Evolutionary conservation across 2,329 filamentous ascomycete species (phyloP), one percentile per base, ranked within the genome.

Genomic region (Trichoderma aggressivum): DNA sequence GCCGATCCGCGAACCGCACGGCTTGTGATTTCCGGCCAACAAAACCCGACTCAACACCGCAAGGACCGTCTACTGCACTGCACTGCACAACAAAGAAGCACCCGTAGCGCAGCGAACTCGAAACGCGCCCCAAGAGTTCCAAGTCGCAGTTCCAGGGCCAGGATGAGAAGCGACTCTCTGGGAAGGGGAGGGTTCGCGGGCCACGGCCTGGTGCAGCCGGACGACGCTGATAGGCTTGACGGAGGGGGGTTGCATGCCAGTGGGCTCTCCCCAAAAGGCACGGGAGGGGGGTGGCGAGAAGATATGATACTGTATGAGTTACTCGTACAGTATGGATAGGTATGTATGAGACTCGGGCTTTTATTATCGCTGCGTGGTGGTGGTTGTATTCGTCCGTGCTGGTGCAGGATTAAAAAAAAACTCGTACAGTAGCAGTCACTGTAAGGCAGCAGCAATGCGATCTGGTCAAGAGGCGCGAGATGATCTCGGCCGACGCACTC

Each of bases 401-500:
- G 18, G 18, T 58, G 55, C 16, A 58, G 16, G 55, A 11, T 8
- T 5, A n/a, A n/a, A n/a, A n/a, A n/a, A n/a, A 10, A 3, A 58
- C 28, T 16, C 24, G 26, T 32, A 58, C 53, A 30, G 53, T 26
- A 28, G 28, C 53, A 30, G 14, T 39, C 8, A 39, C 36, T 39
- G 16, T 26, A 56, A 56, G 53, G 43, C 21, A 56, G 53, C 53
- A 26, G 24, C 53, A n/a, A 30, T 47, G 43, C 43, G 28, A 56
- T 56, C 53, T 56, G 24, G 53, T 26, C 24, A 60, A 24, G 36
- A 28, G 26, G 36, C 36, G 56, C n/a, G 32, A 61, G 56, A 63
- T 70, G 60, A 64, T 70, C 68, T 70, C 59, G 68, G 68, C 68
- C 68, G 59, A 70, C 59, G 60, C 60, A 30, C 68, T 55, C 21